phyloP scores from a whole-genome alignment of 768 basidiomycete genomes.

The Lactarius indigo region DNA sequence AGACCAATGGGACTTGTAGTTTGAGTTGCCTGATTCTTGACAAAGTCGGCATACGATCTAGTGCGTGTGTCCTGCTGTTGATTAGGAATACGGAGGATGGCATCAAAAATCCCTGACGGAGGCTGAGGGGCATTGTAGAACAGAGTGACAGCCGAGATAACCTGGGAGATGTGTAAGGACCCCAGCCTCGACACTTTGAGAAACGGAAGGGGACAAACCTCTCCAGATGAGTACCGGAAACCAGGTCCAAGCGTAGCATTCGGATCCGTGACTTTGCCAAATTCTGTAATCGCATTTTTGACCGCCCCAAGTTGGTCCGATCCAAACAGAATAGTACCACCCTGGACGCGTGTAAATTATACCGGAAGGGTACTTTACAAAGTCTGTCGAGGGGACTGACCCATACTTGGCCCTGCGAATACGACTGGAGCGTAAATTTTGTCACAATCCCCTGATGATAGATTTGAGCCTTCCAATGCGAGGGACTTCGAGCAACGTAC shows the following conservation, averaged over 20 bases:
- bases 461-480: not conserved
- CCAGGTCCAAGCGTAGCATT: not conserved
- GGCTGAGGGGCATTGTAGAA: constrained; percentile 53
- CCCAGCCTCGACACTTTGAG: constrained; percentile 30
- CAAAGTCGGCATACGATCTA: not conserved
- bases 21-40: not conserved
- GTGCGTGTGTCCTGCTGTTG: constrained; percentile 12
- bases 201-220: no score
- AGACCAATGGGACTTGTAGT: not conserved
- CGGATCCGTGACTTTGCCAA: not conserved
- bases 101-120: constrained; percentile 45
- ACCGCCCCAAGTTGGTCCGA: not conserved
- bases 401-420: constrained; percentile 20
- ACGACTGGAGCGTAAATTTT: constrained; percentile 17
- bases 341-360: not conserved
- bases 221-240: constrained; percentile 28
- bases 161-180: constrained; percentile 30
- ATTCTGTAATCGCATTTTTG: constrained; percentile 15
- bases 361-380: not conserved
- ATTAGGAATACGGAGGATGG: constrained; percentile 39
- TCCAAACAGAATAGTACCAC: not conserved
- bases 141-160: constrained; percentile 22
- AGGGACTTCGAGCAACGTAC: not conserved
- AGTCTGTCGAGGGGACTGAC: not conserved
- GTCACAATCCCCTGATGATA: constrained; percentile 19